Conservation (phyloP, 768 basidiomycete genomes). For the Boletus sp. region DNA sequence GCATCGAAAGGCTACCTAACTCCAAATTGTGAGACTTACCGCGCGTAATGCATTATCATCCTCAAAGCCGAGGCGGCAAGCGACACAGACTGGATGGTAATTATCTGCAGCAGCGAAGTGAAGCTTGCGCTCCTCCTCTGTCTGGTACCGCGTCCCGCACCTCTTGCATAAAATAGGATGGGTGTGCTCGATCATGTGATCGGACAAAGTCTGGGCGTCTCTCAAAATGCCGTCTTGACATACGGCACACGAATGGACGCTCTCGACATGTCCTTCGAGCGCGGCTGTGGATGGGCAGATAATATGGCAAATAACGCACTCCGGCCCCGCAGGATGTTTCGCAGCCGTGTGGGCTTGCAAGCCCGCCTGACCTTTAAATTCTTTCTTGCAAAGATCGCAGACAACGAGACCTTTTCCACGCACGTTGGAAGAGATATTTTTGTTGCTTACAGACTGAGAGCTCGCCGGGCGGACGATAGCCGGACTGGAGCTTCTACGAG, state of each 20-base stretch:
- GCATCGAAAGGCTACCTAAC: slow-evolving; percentile 1
- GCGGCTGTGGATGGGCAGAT: slow-evolving; percentile 20
- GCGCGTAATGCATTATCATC: slow-evolving; percentile 29
- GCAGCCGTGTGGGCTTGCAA: slow-evolving; percentile 26
- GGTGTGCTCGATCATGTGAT: slow-evolving; percentile 30
- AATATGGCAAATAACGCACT: slow-evolving; percentile 27
- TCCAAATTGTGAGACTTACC: slow-evolving; percentile 25
- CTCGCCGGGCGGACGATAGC: slow-evolving; percentile 15
- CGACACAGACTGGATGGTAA: slow-evolving; percentile 36
- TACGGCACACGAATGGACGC: slow-evolving; percentile 24
- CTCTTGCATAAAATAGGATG: slow-evolving; percentile 27
- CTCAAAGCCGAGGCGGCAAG: slow-evolving; percentile 37
- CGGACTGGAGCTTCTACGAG: slow-evolving; percentile 15
- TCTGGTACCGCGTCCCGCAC: slow-evolving; percentile 32
- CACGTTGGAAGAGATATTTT: not conserved
- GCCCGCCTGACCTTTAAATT: slow-evolving; percentile 18
- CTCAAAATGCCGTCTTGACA: slow-evolving; percentile 32
- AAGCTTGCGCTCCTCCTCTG: slow-evolving; percentile 35
- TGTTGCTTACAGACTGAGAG: slow-evolving; percentile 16
- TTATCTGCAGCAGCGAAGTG: slow-evolving; percentile 40
- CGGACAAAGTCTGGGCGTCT: slow-evolving; percentile 25
- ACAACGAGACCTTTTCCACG: slow-evolving; percentile 3
- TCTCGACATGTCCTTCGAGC: slow-evolving; percentile 29
- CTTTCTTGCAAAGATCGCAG: slow-evolving; percentile 25
- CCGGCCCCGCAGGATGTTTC: slow-evolving; percentile 20